Evolutionary conservation across 371 early-diverging fungal genomes (phyloP).

Genomic region (Mucor piriformis): DNA sequence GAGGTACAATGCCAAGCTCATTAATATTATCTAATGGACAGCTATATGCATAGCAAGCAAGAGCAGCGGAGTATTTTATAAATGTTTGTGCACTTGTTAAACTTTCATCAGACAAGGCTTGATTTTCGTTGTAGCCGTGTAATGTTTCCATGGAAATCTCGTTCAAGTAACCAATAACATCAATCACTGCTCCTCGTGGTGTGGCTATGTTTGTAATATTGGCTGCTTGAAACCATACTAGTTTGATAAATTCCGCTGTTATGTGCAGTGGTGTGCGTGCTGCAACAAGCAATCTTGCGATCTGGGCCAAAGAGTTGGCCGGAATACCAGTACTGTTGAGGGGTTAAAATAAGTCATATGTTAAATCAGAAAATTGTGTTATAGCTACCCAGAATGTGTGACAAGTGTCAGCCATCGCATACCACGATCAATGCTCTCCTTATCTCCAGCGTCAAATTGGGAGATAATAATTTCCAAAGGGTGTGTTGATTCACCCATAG

Average conservation of each 20-base stretch:
- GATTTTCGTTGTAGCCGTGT: constrained; percentile 18
- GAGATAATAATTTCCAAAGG: constrained; percentile 40
- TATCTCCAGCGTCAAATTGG: constrained; percentile 33
- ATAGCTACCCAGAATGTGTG: constrained; percentile 48
- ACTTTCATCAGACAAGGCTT: constrained; percentile 24
- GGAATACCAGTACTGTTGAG: constrained; percentile 46
- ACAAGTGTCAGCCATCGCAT: constrained; percentile 50
- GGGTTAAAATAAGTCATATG: background rate
- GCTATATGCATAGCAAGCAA: constrained; percentile 44
- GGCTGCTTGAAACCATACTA: constrained; percentile 56
- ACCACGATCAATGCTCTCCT: constrained; percentile 37
- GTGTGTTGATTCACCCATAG: constrained; percentile 7
- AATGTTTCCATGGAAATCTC: constrained; percentile 36
- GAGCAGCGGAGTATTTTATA: constrained; percentile 42
- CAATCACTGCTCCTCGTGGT: constrained; percentile 38
- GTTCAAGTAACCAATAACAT: constrained; percentile 48
- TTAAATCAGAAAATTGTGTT: background rate
- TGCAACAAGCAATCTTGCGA: constrained; percentile 38
- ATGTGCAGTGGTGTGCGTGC: constrained; percentile 29
- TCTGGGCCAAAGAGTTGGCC: constrained; percentile 35
- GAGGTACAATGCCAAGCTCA: constrained; percentile 47
- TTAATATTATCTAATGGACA: constrained; percentile 42
- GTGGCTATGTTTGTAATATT: constrained; percentile 31
- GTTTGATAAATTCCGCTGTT: constrained; percentile 40
- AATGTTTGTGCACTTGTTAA: constrained; percentile 34